Percentiles rank a stretch among this genome's conserved stretches.
Conservation (phyloP, 148 eudicot genomes). For the Mesembryanthemum crystallinum region DNA sequence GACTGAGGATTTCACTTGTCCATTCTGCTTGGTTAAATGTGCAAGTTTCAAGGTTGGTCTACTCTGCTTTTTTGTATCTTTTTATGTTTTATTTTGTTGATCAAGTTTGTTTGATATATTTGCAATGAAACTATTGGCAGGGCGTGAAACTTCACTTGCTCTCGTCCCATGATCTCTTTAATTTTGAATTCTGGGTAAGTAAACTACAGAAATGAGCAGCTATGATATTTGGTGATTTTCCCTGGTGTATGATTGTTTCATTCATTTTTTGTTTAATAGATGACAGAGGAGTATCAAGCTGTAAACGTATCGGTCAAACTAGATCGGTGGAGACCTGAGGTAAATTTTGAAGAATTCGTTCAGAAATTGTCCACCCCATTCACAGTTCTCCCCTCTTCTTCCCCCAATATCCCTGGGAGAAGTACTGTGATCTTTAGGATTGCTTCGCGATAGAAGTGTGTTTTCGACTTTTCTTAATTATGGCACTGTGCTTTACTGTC, state of each 20-base stretch:
- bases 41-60: slow-evolving; percentile 72
- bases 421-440: neutral
- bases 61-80: neutral
- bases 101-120: neutral
- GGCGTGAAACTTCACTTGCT: slow-evolving; percentile 72
- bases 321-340: slow-evolving; percentile 66
- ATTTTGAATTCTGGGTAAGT: slow-evolving; percentile 90
- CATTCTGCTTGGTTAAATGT: slow-evolving; percentile 91
- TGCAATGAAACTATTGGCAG: slow-evolving; percentile 32
- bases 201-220: slow-evolving; percentile 18
- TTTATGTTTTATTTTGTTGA: neutral
- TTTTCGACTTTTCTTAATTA: neutral
- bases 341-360: slow-evolving; percentile 12
- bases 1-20: slow-evolving; percentile 87
- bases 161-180: slow-evolving; percentile 83
- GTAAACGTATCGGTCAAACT: slow-evolving; percentile 71
- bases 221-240: neutral
- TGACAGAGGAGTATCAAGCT: slow-evolving; percentile 73
- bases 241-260: neutral
- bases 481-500: neutral
- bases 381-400: neutral
- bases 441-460: neutral
- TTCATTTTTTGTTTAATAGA: slow-evolving; percentile 37
- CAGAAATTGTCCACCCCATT: neutral
- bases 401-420: too few species aligned